Evolutionary conservation across 169 alveolate species (phyloP), one percentile per base, ranked within the genome.

Genomic region (Eimeria maxima): DNA sequence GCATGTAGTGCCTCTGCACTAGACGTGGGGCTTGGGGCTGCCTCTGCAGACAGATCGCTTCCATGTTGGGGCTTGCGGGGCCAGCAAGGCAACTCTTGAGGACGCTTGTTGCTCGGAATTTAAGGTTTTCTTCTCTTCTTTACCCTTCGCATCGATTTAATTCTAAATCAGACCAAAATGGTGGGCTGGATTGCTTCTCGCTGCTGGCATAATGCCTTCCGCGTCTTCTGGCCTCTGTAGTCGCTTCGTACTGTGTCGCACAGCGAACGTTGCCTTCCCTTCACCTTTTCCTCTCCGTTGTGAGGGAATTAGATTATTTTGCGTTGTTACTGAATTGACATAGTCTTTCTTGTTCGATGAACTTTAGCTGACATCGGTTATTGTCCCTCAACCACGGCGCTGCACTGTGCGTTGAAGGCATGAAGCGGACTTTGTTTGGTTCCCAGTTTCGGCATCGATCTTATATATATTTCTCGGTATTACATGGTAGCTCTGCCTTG

Each of bases 11-110:
- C 38, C 38, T 33, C 2, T 33, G 38, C 38, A 33, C 38, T 33
- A 33, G 2, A 1, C 86, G 86, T 74, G 73, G 91, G 91, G 73
- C 67, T 83, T 53, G 91, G 91, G 91, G 91, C 91, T 83, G 91
- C 91, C 91, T 55, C 47, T 50, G 57, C 67, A 57, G 74, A 83
- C 76, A 83, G 76, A 38, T 7, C 74, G 74, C 69, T 53, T 50
- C 69, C 55, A 83, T 1, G 29, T 27, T 83, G 74, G 53, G 55
- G 50, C 16, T 63, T 83, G 91, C 91, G 91, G 91, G 91, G 91
- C 91, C 91, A 53, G 91, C 55, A 24, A 4, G 74, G 91, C 55
- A 29, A 55, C 27, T 24, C 18, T n/a, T 63, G 22, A 78, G 88
- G 18, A 10, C 6, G 83, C 0, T 63, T 22, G 83, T 38, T 14